Percentiles rank a stretch among this genome's conserved stretches.
These are phyloP conservation scores for Phellinidium pouzarii DNA, from an alignment of 1,284 basidiomycete genomes.

Conservation along the genomic window DNA sequence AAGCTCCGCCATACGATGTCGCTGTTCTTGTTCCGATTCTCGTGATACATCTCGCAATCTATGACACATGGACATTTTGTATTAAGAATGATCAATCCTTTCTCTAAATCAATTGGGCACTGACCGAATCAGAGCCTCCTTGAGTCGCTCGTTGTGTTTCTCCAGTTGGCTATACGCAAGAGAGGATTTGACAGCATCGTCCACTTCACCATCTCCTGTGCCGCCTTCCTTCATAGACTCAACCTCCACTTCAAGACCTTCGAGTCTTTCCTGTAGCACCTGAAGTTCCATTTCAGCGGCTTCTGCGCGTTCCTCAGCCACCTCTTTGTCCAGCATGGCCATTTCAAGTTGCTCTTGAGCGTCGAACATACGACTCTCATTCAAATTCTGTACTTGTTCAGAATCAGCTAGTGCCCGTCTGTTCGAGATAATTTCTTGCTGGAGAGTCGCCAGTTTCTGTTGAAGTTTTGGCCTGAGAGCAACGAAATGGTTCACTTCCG, in stretches of 20 bases:
- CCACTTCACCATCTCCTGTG: conserved; percentile 34
- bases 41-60: conserved; percentile 84
- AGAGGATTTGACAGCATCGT: conserved; percentile 50
- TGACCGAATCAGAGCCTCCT: conserved; percentile 85
- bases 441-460: conserved; percentile 76
- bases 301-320: conserved; percentile 93
- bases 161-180: conserved; percentile 88
- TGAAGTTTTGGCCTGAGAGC: conserved; percentile 83
- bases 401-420: conserved; percentile 64
- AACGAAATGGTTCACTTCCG: conserved; percentile 83
- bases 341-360: conserved; percentile 90
- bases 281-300: conserved; percentile 72
- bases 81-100: not conserved
- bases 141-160: conserved; percentile 92
- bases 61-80: conserved; percentile 9
- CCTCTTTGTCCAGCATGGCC: conserved; percentile 92
- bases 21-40: conserved; percentile 84
- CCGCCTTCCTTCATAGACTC: conserved; percentile 60
- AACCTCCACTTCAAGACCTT: conserved; percentile 82
- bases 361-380: conserved; percentile 59
- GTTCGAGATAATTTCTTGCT: conserved; percentile 67
- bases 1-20: conserved; percentile 77
- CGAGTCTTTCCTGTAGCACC: conserved; percentile 69
- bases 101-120: conserved; percentile 20
- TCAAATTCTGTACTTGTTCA: conserved; percentile 55